Evolutionary conservation across 441 rosid species (phyloP), one percentile per base, ranked within the genome.

Genomic region (Geranium incanum): DNA sequence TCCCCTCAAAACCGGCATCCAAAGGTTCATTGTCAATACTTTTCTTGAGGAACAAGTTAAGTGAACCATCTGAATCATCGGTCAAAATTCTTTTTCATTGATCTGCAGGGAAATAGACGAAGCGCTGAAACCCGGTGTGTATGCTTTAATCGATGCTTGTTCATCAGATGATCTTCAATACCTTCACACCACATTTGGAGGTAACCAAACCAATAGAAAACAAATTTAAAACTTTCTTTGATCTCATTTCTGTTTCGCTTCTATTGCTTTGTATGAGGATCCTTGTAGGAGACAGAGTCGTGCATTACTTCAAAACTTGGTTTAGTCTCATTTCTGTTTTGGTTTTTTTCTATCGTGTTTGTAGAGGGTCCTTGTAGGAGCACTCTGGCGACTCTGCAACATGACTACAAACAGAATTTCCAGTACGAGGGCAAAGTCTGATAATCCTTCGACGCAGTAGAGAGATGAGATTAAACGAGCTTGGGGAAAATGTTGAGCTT

Each of bases 351-450:
- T 59, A 28, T 74, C 68, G 21, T n/a, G n/a, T 55, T 74, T 81
- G 84, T 84, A 89, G 98, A 93, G 87, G 96, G 97, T 76, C 93
- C 98, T 69, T 89, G 98, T 87, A 80, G 99, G 75, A 91, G 83
- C 81, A 85, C 88, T 19, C 76, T 95, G 72, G 84, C 91, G 65
- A 74, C 73, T 65, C 76, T 95, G 88, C 93, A 84, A 80, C 91
- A 87, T 68, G 98, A 92, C 72, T 87, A 88, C 86, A 87, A 86
- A 78, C 74, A 80, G 76, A 86, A 89, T 78, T 95, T 92, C 87
- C 89, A 82, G 74, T 92, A 89, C 18, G 86, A 67, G 78, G 98
- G 98, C 71, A 95, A 95, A 85, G 98, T 92, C 68, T 92, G 81
- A 87, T 75, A 62, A 36, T 62, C n/a, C 13, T 43, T 43, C 50